A percentile compares a stretch with the other conserved stretches of the same genome.
Conservation (phyloP, 2,329 filamentous ascomycete genomes). For the Alternaria panax region DNA sequence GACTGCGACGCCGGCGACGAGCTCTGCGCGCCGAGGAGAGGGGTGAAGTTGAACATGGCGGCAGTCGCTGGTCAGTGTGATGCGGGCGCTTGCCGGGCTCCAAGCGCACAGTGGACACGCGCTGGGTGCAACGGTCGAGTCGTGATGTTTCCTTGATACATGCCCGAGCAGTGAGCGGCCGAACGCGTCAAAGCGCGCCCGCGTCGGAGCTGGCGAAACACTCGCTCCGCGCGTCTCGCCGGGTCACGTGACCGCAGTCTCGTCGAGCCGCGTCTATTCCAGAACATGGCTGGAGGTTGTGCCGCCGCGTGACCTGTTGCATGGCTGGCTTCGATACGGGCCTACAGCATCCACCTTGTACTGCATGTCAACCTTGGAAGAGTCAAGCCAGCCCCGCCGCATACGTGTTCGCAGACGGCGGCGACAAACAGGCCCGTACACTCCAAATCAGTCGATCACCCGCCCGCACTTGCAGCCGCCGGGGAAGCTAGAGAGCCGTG, state of each 20-base stretch:
- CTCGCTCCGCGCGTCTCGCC: background rate
- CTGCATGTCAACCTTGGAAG: background rate
- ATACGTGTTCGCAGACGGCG: constrained; percentile 2
- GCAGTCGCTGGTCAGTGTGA: constrained; percentile 3
- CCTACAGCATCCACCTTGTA: background rate
- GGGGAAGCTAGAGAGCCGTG: background rate
- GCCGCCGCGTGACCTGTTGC: too few relatives aligned
- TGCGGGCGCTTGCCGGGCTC: constrained; percentile 7
- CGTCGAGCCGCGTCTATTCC: too few relatives aligned
- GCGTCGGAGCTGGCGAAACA: constrained; percentile 11
- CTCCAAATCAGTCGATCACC: constrained; percentile 14
- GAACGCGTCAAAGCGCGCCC: constrained; percentile 17
- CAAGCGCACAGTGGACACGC: constrained; percentile 13
- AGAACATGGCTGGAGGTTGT: too few relatives aligned
- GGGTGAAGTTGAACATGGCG: constrained; percentile 93
- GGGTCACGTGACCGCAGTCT: background rate
- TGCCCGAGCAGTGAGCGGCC: constrained; percentile 5
- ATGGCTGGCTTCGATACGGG: background rate
- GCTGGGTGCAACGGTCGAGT: background rate
- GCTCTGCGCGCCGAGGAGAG: constrained; percentile 89
- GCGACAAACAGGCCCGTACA: constrained; percentile 1
- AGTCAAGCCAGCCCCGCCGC: constrained; percentile 1
- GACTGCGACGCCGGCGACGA: constrained; percentile 89
- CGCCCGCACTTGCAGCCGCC: constrained; percentile 12
- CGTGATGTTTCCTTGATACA: constrained; percentile 8